A percentile compares a stretch with the other conserved stretches of the same genome.
Conservation (phyloP, 495 filamentous ascomycete genomes). For the Penicillium canariense region DNA sequence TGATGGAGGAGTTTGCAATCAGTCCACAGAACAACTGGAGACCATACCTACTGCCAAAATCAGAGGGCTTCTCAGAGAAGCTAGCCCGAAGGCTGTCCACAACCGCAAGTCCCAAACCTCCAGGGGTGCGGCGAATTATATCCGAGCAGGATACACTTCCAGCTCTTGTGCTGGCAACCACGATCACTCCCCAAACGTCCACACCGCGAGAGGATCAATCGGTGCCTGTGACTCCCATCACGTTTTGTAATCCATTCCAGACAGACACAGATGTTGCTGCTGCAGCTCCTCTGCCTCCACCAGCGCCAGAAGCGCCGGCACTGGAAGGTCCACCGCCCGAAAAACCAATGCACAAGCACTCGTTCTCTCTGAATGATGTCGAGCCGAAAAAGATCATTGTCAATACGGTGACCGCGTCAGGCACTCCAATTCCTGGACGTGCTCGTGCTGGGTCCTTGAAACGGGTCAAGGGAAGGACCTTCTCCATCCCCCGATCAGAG, state of each 20-base stretch:
- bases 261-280: background rate
- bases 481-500: conserved; percentile 31
- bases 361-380: conserved; percentile 25
- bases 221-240: conserved; percentile 20
- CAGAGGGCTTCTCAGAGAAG: conserved; percentile 35
- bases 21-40: conserved; percentile 35
- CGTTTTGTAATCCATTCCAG: conserved; percentile 40
- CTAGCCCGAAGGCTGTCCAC: conserved; percentile 33
- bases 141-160: conserved; percentile 29
- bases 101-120: conserved; percentile 22
- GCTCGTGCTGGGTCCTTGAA: conserved; percentile 31
- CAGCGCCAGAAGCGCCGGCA: background rate
- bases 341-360: conserved; percentile 18
- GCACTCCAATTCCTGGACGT: conserved; percentile 17
- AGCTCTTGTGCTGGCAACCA: conserved; percentile 41
- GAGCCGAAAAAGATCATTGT: conserved; percentile 26
- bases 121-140: conserved; percentile 28
- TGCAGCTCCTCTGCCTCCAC: background rate
- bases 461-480: conserved; percentile 37
- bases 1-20: conserved; percentile 16
- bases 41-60: conserved; percentile 45
- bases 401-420: conserved; percentile 24
- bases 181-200: conserved; percentile 24
- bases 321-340: background rate
- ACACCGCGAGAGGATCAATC: conserved; percentile 6